Base-by-base conservation (phyloP, 1,139 yeast genomes). In the Arxiozyma slooffiae region DNA sequence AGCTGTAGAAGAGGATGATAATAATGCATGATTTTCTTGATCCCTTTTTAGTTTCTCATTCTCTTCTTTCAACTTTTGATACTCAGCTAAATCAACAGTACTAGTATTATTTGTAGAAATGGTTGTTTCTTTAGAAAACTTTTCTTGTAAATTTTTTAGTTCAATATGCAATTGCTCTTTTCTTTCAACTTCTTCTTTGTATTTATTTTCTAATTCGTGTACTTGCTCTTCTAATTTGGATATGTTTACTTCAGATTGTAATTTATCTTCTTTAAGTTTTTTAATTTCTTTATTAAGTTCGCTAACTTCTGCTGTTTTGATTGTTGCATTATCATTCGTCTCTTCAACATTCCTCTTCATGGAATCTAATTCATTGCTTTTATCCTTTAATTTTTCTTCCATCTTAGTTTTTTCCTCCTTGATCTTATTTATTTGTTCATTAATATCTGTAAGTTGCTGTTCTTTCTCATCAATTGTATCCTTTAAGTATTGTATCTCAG, bases 101-200 rank as follows among this genome's bases (percentile, higher is more conserved):
- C 11, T 22, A 16, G 11, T 21, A 4, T 43, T 20, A 14, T 34
- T 30, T 14, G 17, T 7, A 23, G 22, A 9, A 16, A 16, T 11
- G 16, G 47, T 44, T 24, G 52, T 52, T 23, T 18, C 20, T 4
- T 37, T 34, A 7, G 41, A 6, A 4, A 11, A 34, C 17, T 22
- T 34, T 20, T 26, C 47, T 44, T 60, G 59, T 3, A 59, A 47
- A 38, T 60, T 57, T 51, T 63, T 66, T 18, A 60, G 44, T 34
- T 63, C 67, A 9, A 57, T 42, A 6, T 60, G 50, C 16, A 54
- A 59, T 48, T 63, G 63, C 44, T 66, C 63, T 22, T 60, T 48
- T 20, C 57, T 60, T 7, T 57, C 57, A 16, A 60, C 55, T 48
- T 64, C 48, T 4, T 54, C 53, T 23, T 60, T 53, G 36, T 49